These are phyloP conservation scores for Achaetomiella virescens DNA, from an alignment of 495 filamentous ascomycete genomes.

Conservation along the genomic window DNA sequence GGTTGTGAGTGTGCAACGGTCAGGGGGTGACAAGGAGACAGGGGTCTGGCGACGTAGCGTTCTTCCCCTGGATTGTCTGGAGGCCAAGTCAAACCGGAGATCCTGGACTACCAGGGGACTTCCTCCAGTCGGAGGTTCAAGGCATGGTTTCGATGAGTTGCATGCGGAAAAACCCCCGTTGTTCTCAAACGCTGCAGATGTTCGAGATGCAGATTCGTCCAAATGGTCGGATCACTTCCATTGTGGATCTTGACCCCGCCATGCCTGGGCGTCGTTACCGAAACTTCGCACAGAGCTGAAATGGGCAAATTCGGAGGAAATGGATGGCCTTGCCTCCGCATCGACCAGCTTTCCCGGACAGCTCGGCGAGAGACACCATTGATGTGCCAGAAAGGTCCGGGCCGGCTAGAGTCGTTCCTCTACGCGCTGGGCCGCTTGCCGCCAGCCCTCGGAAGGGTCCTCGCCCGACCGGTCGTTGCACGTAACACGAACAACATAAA, in stretches of 20 bases:
- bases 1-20: conserved; percentile 18
- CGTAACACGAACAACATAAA: background rate
- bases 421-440: background rate
- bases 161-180: conserved; percentile 20
- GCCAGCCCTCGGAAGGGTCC: background rate
- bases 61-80: conserved; percentile 16
- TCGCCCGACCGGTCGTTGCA: background rate
- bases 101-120: conserved; percentile 21
- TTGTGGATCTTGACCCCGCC: background rate
- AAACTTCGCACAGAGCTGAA: background rate
- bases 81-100: conserved; percentile 31
- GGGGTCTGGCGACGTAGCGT: conserved; percentile 9
- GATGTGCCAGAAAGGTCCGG: background rate
- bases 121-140: conserved; percentile 20
- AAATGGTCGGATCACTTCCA: background rate
- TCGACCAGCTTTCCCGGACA: background rate
- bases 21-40: conserved; percentile 15
- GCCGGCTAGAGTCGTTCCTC: background rate
- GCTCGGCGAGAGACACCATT: background rate
- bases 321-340: background rate
- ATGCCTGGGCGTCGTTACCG: background rate
- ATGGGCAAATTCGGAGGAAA: background rate
- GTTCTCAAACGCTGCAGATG: conserved; percentile 24
- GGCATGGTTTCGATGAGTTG: conserved; percentile 21
- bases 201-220: conserved; percentile 9